Evolutionary conservation across 2,329 filamentous ascomycete genomes (phyloP), one percentile per base, ranked within the genome.

Genomic region (Fusarium brevicatenulatum): DNA sequence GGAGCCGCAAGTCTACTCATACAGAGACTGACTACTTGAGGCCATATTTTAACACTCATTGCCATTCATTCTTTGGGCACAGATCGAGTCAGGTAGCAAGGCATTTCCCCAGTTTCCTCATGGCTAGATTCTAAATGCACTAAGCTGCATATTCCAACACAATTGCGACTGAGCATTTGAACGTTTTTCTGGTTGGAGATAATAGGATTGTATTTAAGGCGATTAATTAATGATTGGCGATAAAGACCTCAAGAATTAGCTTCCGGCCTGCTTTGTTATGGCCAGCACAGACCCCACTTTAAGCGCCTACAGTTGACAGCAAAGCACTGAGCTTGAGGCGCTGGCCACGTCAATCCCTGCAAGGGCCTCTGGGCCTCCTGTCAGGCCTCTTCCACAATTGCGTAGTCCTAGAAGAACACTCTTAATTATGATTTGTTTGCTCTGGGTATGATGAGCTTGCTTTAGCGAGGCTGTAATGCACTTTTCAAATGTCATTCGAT

Each of bases 231-330:
- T 50, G 47, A 23, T 34, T 50, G 47, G 47, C 5, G 30, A n/a
- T n/a, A n/a, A n/a, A n/a, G n/a, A n/a, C n/a, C n/a, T n/a, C n/a
- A n/a, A n/a, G n/a, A 34, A 13, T 7, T 50, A 34, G 30, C 8
- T 0, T 5, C 0, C 1, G 21, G 7, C 21, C 23, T n/a, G 28
- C 28, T 49, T 32, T 9, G 46, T 23, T 2, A 23, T 0, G 4
- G 28, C 30, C 30, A 50, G 30, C n/a, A 0, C n/a, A 18, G 3
- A 9, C 8, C 4, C 30, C 47, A 50, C 47, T 19, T 2, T 4
- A 10, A 7, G 2, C 10, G 13, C 28, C 21, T 13, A 0, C 46
- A 50, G 11, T 13, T 50, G 30, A 23, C 47, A 50, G 15, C 47
- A 4, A 6, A 34, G 30, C 46, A 0, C 4, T 13, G 46, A 32